Evolutionary conservation across 169 alveolate species (phyloP).

Genomic region (Neospora caninum): DNA sequence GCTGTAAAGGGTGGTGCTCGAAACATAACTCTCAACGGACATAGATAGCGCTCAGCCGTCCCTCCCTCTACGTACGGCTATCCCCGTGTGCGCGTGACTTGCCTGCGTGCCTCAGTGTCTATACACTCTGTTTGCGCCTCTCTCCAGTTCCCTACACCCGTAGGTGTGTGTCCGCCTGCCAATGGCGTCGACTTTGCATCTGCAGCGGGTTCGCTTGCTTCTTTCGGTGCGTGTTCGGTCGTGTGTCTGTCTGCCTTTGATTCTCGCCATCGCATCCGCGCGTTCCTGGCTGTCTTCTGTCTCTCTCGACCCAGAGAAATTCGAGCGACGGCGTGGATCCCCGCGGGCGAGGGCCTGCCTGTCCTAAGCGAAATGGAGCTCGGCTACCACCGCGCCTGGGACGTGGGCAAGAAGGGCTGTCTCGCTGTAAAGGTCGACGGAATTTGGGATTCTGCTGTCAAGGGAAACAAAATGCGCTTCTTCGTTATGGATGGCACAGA

Average conservation of each 20-base stretch:
- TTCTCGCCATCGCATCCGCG: not conserved
- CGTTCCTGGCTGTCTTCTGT: not conserved
- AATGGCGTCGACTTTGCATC: no score
- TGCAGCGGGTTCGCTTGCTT: no score
- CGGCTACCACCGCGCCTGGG: slow-evolving; percentile 80
- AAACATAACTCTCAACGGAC: no score
- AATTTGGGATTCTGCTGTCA: slow-evolving; percentile 72
- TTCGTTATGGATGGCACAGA: slow-evolving; percentile 80
- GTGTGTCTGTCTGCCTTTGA: no score
- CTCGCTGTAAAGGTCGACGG: slow-evolving; percentile 75
- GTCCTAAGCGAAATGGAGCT: slow-evolving; percentile 63
- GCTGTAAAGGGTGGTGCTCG: no score
- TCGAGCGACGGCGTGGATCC: slow-evolving; percentile 72
- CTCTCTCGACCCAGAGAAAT: slow-evolving; percentile 46
- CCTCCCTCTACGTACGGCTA: no score
- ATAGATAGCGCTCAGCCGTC: no score
- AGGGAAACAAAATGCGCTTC: slow-evolving; percentile 72
- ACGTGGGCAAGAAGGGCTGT: slow-evolving; percentile 77
- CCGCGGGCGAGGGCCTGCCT: slow-evolving; percentile 75
- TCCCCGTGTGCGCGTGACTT: no score
- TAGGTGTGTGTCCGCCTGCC: no score
- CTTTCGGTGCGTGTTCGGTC: not conserved
- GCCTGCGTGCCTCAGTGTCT: no score
- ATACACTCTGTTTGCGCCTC: no score
- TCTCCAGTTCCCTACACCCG: no score